These are phyloP conservation scores for Aspergillus thermomutatus DNA, from an alignment of 2,329 filamentous ascomycete genomes.

Conservation along the genomic window DNA sequence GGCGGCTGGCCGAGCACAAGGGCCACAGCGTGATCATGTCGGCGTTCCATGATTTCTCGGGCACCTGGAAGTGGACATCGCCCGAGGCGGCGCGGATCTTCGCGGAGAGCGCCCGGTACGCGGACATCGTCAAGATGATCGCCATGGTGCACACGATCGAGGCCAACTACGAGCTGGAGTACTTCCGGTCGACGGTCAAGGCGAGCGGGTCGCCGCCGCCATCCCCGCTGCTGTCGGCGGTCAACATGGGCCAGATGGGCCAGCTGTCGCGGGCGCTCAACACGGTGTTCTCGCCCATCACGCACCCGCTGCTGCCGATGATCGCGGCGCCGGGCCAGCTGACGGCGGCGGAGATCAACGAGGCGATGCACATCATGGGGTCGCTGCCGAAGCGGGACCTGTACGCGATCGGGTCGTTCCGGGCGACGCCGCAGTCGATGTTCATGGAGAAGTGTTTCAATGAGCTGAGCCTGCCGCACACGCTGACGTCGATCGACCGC, in stretches of 20 bases:
- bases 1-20: conserved; percentile 63
- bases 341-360: conserved; percentile 81
- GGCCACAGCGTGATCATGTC: conserved; percentile 84
- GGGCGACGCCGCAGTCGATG: conserved; percentile 71
- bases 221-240: conserved; percentile 71
- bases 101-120: conserved; percentile 66
- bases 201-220: conserved; percentile 60
- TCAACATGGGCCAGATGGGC: conserved; percentile 85
- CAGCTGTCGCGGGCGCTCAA: conserved; percentile 81
- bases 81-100: conserved; percentile 69
- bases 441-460: conserved; percentile 86
- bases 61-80: conserved; percentile 78
- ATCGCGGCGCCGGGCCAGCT: conserved; percentile 83
- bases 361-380: conserved; percentile 71
- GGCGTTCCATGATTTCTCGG: conserved; percentile 87
- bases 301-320: conserved; percentile 76
- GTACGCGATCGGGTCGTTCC: conserved; percentile 72
- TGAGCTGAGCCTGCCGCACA: conserved; percentile 79
- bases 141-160: conserved; percentile 76
- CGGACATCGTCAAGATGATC: conserved; percentile 90
- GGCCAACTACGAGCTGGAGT: conserved; percentile 86
- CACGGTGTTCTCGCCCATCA: conserved; percentile 83
- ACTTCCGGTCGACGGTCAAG: conserved; percentile 76
- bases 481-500: conserved; percentile 71
- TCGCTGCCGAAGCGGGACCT: conserved; percentile 76